Evolutionary conservation across 208 protist genomes (phyloP).

Genomic region (Leishmania guyanensis): DNA sequence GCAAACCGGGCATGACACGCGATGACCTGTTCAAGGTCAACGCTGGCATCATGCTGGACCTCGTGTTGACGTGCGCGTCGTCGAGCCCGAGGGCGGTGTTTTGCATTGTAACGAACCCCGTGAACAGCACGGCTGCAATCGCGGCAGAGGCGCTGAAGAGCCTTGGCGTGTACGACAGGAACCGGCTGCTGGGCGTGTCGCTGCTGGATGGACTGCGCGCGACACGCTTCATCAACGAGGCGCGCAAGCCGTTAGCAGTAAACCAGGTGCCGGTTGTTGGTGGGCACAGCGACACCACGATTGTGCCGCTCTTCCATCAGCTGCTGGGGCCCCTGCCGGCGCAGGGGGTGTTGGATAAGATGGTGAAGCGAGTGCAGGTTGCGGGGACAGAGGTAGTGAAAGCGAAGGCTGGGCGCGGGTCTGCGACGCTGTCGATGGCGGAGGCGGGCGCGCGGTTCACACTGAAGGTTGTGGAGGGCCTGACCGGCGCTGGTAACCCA

Average conservation of each 20-base stretch:
- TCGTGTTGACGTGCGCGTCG: conserved; percentile 85
- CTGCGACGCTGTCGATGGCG: conserved; percentile 97
- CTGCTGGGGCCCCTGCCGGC: conserved; percentile 56
- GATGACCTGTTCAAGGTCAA: conserved; percentile 98
- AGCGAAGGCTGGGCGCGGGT: conserved; percentile 95
- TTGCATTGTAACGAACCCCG: conserved; percentile 96
- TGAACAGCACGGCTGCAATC: conserved; percentile 97
- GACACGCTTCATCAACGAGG: conserved; percentile 91
- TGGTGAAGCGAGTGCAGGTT: conserved; percentile 92
- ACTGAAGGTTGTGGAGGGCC: conserved; percentile 67
- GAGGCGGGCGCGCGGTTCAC: conserved; percentile 87
- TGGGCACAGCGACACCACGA: conserved; percentile 95
- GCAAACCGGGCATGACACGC: conserved; percentile 97
- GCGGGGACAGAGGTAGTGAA: conserved; percentile 96
- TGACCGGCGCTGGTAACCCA: conserved; percentile 66
- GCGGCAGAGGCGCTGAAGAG: conserved; percentile 92
- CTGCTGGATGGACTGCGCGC: conserved; percentile 94
- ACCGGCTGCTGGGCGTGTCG: conserved; percentile 91
- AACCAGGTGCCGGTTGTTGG: conserved; percentile 91
- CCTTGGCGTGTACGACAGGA: conserved; percentile 88
- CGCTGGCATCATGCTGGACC: conserved; percentile 91
- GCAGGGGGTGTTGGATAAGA: conserved; percentile 55
- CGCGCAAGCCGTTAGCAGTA: conserved; percentile 48
- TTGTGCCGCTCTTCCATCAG: conserved; percentile 93
- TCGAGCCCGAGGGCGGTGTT: conserved; percentile 91